These are phyloP conservation scores for Cladosporium oxysporum DNA, from an alignment of 2,329 filamentous ascomycete genomes.

Conservation along the genomic window DNA sequence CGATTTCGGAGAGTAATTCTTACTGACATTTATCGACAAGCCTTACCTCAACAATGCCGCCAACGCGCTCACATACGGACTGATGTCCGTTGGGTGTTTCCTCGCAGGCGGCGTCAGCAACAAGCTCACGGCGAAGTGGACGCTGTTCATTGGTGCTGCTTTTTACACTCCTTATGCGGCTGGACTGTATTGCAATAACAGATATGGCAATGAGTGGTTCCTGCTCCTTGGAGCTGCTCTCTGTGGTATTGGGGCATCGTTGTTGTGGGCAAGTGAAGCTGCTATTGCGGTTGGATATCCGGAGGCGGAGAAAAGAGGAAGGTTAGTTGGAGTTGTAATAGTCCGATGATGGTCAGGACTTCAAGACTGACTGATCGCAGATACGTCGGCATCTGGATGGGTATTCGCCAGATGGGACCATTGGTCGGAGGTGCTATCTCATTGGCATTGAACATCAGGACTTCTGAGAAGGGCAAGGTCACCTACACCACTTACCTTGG, in stretches of 20 bases:
- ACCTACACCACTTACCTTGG: constrained; percentile 25
- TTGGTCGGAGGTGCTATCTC: constrained; percentile 48
- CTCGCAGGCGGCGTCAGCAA: constrained; percentile 35
- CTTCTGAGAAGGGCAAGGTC: constrained; percentile 21
- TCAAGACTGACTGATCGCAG: constrained; percentile 60
- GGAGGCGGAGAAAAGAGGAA: constrained; percentile 19
- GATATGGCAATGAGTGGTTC: constrained; percentile 54
- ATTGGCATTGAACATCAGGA: constrained; percentile 20
- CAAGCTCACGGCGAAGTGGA: constrained; percentile 32
- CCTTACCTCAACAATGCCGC: constrained; percentile 23
- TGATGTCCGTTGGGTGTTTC: constrained; percentile 23
- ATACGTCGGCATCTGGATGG: constrained; percentile 19
- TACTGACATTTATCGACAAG: constrained; percentile 4
- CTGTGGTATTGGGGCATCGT: constrained; percentile 51
- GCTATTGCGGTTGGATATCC: constrained; percentile 53
- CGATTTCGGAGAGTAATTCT: not conserved
- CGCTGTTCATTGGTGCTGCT: constrained; percentile 35
- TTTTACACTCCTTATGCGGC: constrained; percentile 46
- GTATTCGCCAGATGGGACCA: constrained; percentile 57
- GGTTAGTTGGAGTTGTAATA: not conserved
- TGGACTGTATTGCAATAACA: constrained; percentile 51
- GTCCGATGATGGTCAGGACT: constrained; percentile 48
- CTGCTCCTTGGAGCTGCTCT: constrained; percentile 50
- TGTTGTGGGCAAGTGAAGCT: constrained; percentile 55
- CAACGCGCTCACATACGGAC: constrained; percentile 23